Conservation (phyloP, 306 rosid species). For the Benincasa hispida region DNA sequence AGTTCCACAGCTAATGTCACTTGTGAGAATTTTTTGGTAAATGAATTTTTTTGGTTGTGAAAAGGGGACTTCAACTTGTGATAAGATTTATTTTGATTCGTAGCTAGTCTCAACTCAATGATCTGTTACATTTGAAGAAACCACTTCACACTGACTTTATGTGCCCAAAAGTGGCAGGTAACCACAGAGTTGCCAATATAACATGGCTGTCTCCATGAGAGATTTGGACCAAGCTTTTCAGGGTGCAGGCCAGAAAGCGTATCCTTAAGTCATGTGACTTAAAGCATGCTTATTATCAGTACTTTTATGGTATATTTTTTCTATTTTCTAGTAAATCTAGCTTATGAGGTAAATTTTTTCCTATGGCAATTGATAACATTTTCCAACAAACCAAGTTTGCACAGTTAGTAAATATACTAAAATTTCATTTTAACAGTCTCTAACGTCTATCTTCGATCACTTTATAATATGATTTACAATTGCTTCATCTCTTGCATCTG, state of each 20-base stretch:
- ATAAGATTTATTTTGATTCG: neutral
- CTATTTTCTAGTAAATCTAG: neutral
- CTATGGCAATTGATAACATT: neutral
- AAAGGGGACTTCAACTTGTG: neutral
- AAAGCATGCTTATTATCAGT: neutral
- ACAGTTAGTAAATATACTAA: neutral
- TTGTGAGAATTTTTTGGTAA: neutral
- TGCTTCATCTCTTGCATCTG: neutral
- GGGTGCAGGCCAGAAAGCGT: conserved; percentile 99
- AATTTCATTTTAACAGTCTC: neutral
- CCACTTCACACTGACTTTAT: conserved; percentile 11
- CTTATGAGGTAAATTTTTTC: neutral
- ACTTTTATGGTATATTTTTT: neutral
- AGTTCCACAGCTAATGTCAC: neutral
- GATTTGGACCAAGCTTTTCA: conserved; percentile 94
- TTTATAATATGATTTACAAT: neutral
- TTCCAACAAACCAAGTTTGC: neutral
- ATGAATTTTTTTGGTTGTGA: neutral
- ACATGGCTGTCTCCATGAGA: conserved; percentile 84
- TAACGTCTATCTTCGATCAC: neutral
- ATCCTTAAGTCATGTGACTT: conserved; percentile 49
- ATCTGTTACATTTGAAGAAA: conserved; percentile 33
- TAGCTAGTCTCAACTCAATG: neutral
- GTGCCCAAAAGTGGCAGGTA: conserved; percentile 25
- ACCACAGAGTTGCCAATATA: conserved; percentile 17